Evolutionary conservation across 164 flowering plant species (phyloP).

Genomic region (Sedum album): DNA sequence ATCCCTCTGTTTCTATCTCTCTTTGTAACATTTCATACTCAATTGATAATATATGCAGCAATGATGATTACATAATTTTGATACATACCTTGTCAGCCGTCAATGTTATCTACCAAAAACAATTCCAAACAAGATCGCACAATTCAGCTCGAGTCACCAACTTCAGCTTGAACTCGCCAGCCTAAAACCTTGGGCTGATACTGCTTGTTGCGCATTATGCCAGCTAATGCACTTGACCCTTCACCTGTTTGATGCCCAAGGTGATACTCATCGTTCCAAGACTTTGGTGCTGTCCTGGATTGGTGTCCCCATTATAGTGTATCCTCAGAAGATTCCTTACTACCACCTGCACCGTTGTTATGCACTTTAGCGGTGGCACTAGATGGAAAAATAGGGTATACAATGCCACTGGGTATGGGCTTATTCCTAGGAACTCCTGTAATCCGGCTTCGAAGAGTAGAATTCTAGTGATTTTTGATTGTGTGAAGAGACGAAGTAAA

Average conservation of each 20-base stretch:
- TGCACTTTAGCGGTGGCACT: neutral
- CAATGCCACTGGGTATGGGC: no score
- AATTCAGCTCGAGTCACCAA: neutral
- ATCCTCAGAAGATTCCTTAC: constrained; percentile 30
- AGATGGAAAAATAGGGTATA: neutral
- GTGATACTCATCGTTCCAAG: constrained; percentile 14
- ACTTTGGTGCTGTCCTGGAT: constrained; percentile 14
- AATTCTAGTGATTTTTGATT: constrained; percentile 51
- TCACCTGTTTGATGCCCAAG: no score
- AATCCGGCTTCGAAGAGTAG: constrained; percentile 29
- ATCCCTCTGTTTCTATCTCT: no score
- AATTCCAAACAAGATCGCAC: neutral
- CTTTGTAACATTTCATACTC: no score
- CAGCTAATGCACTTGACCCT: neutral
- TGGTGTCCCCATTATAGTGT: constrained; percentile 19
- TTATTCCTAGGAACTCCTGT: constrained; percentile 13
- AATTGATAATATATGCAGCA: no score
- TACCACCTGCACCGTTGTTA: constrained; percentile 15
- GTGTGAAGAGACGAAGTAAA: no score
- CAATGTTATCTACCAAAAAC: neutral
- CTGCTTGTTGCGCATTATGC: constrained; percentile 2
- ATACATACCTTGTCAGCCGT: neutral
- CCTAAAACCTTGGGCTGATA: neutral
- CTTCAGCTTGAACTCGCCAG: neutral
- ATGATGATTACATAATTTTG: no score